Evolutionary conservation across 768 basidiomycete genomes (phyloP), one percentile per base, ranked within the genome.

Genomic region (Mycena galericulata): DNA sequence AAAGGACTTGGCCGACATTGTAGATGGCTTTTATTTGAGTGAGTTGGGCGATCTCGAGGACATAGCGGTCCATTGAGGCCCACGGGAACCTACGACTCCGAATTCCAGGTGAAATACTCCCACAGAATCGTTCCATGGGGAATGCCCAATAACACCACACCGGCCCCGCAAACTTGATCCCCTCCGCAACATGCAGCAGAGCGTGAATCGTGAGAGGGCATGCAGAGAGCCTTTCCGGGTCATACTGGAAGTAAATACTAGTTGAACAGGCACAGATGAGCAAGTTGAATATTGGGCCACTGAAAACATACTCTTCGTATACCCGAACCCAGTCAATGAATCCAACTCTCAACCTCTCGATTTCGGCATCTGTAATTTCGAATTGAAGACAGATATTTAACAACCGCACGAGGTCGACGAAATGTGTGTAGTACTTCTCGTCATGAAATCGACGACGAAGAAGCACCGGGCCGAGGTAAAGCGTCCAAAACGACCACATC

Each of bases 61-160:
- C 66, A 61, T 73, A 78, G 20, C 65, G 59, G 50, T 76, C 74
- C 14, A 84, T 72, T 14, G 70, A 68, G 12, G 73, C 69, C 68
- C 72, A 83, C 20, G 82, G 82, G 70, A 76, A 71, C 8, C 72
- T 66, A n/a, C 76, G 72, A 45, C 75, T 80, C 29, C 68, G 69
- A 59, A 83, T 74, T 3, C 68, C 67, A 3, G 64, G 73, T 18
- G 61, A 49, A 7, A 84, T 65, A 2, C 20, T 24, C 0, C 80
- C 78, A 67, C 83, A 83, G 62, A 75, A 81, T 8, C 79, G 72
- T 64, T 83, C 82, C 75, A 81, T 81, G 0, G 76, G 72, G 72
- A 82, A 84, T 20, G 80, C 74, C 81, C 81, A 81, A 50, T 75
- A n/a, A n/a, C n/a, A n/a, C n/a, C n/a, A n/a, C n/a, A n/a, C n/a